These are phyloP conservation scores for Tardiomyces digboiensis DNA, from an alignment of 1,139 yeast species.

Conservation along the genomic window DNA sequence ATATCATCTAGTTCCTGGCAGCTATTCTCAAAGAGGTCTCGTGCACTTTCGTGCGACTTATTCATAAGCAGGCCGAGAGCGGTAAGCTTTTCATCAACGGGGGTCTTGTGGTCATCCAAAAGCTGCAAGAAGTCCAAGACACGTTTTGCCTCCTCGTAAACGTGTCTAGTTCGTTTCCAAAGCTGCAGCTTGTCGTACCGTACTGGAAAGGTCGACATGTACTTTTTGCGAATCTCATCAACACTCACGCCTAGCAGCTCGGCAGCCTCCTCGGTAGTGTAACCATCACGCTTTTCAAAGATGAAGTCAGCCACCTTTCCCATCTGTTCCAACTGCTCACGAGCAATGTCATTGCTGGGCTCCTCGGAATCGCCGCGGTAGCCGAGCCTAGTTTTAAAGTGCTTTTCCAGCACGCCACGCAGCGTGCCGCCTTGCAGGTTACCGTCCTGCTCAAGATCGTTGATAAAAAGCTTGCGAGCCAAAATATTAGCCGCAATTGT, in stretches of 20 bases:
- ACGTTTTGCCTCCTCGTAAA: slow-evolving; percentile 52
- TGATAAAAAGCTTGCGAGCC: slow-evolving; percentile 39
- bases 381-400: slow-evolving; percentile 23
- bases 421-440: slow-evolving; percentile 54
- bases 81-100: slow-evolving; percentile 8
- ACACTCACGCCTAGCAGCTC: slow-evolving; percentile 32
- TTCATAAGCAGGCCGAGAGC: slow-evolving; percentile 49
- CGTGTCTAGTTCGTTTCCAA: slow-evolving; percentile 54
- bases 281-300: slow-evolving; percentile 34
- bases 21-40: slow-evolving; percentile 44
- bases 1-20: slow-evolving; percentile 43
- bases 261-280: slow-evolving; percentile 43
- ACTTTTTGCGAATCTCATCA: slow-evolving; percentile 37
- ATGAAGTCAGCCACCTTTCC: slow-evolving; percentile 35
- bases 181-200: slow-evolving; percentile 45
- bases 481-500: slow-evolving; percentile 53
- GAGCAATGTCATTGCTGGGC: slow-evolving; percentile 36
- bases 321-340: slow-evolving; percentile 33
- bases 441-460: slow-evolving; percentile 38
- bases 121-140: slow-evolving; percentile 44
- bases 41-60: slow-evolving; percentile 48
- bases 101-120: slow-evolving; percentile 20
- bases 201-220: slow-evolving; percentile 47
- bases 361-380: slow-evolving; percentile 23
- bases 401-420: slow-evolving; percentile 52